phyloP scores from a whole-genome alignment of 179 eudicot species.

The Beta corolliflora region DNA sequence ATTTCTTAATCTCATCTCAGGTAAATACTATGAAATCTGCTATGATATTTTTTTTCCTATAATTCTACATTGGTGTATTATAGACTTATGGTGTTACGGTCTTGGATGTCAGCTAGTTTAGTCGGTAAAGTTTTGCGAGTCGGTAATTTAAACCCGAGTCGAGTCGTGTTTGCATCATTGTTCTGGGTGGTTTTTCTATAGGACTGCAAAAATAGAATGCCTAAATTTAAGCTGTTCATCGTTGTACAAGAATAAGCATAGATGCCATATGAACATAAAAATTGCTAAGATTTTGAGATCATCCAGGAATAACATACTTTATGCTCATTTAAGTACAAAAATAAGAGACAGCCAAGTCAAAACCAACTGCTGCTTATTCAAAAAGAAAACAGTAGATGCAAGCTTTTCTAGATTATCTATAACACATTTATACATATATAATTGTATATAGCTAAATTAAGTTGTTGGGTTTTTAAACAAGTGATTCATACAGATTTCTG shows the following conservation, averaged over 20 bases:
- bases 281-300: neutral
- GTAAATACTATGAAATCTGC: neutral
- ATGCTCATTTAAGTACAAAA: neutral
- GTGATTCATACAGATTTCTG: neutral
- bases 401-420: neutral
- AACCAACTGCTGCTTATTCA: neutral
- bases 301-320: neutral
- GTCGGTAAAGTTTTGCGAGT: no score
- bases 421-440: neutral
- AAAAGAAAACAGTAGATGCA: neutral
- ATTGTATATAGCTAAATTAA: neutral
- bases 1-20: constrained; percentile 1
- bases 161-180: no score
- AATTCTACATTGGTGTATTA: neutral
- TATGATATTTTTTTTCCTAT: neutral
- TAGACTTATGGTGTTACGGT: no score
- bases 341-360: neutral
- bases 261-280: neutral
- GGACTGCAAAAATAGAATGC: neutral
- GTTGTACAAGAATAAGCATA: neutral
- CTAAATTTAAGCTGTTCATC: neutral
- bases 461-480: neutral
- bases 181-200: no score
- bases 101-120: no score
- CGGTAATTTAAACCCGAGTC: no score